A percentile compares a stretch with the other conserved stretches of the same genome.
Evolutionary conservation across 2,329 filamentous ascomycete species (phyloP).

Genomic region (Colletotrichum melonis): DNA sequence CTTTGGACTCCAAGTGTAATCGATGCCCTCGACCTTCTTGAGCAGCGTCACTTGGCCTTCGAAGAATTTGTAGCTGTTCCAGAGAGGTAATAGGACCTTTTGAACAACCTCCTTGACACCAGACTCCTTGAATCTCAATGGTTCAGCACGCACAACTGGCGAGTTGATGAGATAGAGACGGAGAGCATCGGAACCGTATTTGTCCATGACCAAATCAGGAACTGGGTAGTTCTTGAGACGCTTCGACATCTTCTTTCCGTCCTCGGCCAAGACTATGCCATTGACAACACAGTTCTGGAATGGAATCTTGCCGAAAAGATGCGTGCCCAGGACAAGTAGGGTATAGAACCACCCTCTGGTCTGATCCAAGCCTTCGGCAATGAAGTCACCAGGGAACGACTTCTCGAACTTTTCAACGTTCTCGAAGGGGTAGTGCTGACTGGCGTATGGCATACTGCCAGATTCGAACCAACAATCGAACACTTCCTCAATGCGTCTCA

Average conservation of each 20-base stretch:
- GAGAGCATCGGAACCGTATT: slow-evolving; percentile 91
- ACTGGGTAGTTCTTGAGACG: slow-evolving; percentile 96
- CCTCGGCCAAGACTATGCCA: slow-evolving; percentile 91
- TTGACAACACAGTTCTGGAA: slow-evolving; percentile 98
- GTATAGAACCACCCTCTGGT: slow-evolving; percentile 99
- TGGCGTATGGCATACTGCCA: slow-evolving; percentile 94
- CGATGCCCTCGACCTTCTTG: slow-evolving; percentile 84
- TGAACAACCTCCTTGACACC: slow-evolving; percentile 96
- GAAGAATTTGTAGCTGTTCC: slow-evolving; percentile 99
- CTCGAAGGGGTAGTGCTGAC: slow-evolving; percentile 91
- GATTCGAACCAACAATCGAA: slow-evolving; percentile 99
- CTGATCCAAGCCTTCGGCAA: slow-evolving; percentile 92
- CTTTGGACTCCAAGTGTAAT: slow-evolving; percentile 83
- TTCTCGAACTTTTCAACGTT: slow-evolving; percentile 84
- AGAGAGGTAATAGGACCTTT: slow-evolving; percentile 89
- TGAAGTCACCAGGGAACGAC: slow-evolving; percentile 92
- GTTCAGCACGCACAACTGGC: slow-evolving; percentile 91
- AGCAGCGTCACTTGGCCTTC: slow-evolving; percentile 86
- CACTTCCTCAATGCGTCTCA: slow-evolving; percentile 86
- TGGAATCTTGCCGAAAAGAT: slow-evolving; percentile 85
- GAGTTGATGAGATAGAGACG: slow-evolving; percentile 98
- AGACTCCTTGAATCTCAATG: slow-evolving; percentile 88
- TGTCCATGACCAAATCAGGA: slow-evolving; percentile 82
- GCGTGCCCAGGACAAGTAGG: slow-evolving; percentile 85
- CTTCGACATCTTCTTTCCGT: slow-evolving; percentile 99